Evolutionary conservation across 306 rosid genomes (phyloP).

Genomic region (Pachyrhizus erosus): DNA sequence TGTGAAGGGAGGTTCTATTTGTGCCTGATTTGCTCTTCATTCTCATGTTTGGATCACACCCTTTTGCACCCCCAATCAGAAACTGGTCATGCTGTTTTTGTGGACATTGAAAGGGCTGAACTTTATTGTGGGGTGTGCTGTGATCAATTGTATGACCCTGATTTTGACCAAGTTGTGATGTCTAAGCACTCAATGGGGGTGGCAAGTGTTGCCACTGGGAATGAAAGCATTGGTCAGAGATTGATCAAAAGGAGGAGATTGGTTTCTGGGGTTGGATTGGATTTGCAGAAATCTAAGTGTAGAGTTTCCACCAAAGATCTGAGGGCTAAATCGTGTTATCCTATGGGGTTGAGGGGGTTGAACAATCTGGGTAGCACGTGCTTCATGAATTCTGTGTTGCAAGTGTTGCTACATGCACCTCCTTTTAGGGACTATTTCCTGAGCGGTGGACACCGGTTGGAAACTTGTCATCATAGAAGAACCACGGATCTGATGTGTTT

Average conservation of each 20-base stretch:
- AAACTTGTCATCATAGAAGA: conserved; percentile 63
- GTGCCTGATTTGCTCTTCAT: conserved; percentile 79
- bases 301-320: conserved; percentile 53
- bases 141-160: conserved; percentile 91
- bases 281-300: conserved; percentile 54
- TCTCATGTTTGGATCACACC: conserved; percentile 73
- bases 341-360: conserved; percentile 88
- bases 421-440: conserved; percentile 78
- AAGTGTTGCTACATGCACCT: conserved; percentile 80
- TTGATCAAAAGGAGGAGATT: conserved; percentile 76
- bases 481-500: conserved; percentile 60
- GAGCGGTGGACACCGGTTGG: conserved; percentile 69
- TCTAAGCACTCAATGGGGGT: conserved; percentile 60
- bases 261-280: conserved; percentile 56
- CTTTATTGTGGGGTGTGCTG: conserved; percentile 76
- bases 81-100: conserved; percentile 69
- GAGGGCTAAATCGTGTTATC: conserved; percentile 80
- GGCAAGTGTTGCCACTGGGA: conserved; percentile 38
- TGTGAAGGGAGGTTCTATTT: conserved; percentile 68
- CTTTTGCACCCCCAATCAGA: conserved; percentile 54
- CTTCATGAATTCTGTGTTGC: conserved; percentile 93
- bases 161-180: conserved; percentile 84
- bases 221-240: conserved; percentile 80
- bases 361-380: conserved; percentile 87
- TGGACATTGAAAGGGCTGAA: conserved; percentile 89